phyloP scores from a whole-genome alignment of 139 green algal genomes.

The Picochlorum sp. region DNA sequence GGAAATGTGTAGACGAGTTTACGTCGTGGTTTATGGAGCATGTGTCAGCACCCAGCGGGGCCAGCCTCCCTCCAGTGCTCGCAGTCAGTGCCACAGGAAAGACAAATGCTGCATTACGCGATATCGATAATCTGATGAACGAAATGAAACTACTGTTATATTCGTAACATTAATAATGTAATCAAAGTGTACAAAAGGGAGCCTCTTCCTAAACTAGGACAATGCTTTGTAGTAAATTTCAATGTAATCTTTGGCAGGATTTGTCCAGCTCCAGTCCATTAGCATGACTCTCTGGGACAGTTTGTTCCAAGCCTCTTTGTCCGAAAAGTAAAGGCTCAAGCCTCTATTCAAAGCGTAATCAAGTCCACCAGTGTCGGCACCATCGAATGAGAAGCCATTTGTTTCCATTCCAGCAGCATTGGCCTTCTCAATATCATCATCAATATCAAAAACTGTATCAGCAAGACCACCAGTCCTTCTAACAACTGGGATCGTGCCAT shows the following conservation, averaged over 20 bases:
- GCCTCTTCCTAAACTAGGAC: slow-evolving; percentile 15
- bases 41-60: background rate
- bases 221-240: slow-evolving; percentile 90
- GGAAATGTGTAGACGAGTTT: background rate
- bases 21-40: background rate
- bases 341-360: slow-evolving; percentile 91
- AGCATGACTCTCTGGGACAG: slow-evolving; percentile 56
- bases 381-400: slow-evolving; percentile 79
- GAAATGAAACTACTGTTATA: background rate
- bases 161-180: background rate
- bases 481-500: slow-evolving; percentile 81
- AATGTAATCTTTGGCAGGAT: slow-evolving; percentile 89
- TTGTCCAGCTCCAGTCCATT: slow-evolving; percentile 92
- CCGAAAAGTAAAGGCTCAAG: slow-evolving; percentile 67
- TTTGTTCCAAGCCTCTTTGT: slow-evolving; percentile 55
- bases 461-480: slow-evolving; percentile 82
- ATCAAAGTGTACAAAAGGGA: background rate
- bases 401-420: slow-evolving; percentile 54
- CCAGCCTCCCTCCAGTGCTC: background rate
- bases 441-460: slow-evolving; percentile 70
- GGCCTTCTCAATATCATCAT: slow-evolving; percentile 44
- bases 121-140: slow-evolving; percentile 1
- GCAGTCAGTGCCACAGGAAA: background rate
- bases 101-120: background rate
- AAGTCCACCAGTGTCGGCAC: slow-evolving; percentile 71